Conservation (phyloP, 805 yeast species). For the Wickerhamiella spandovensis region DNA sequence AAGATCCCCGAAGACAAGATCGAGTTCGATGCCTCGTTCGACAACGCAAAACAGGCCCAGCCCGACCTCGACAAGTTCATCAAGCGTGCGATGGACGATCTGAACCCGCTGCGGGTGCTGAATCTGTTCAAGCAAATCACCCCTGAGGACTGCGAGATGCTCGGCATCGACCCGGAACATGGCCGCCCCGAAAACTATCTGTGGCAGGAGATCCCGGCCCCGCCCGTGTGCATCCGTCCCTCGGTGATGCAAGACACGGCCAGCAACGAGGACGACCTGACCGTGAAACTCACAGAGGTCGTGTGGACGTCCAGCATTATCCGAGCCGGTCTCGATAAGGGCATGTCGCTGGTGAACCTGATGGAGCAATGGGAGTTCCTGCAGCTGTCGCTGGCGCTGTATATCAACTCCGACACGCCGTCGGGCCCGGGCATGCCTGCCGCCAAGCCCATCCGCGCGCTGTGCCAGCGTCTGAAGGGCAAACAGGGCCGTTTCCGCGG, state of each 20-base stretch:
- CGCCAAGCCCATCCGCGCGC: slow-evolving; percentile 77
- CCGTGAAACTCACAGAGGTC: slow-evolving; percentile 89
- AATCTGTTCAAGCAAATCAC: slow-evolving; percentile 74
- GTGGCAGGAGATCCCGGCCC: slow-evolving; percentile 96
- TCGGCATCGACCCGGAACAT: slow-evolving; percentile 77
- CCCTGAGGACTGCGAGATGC: slow-evolving; percentile 80
- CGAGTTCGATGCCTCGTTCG: slow-evolving; percentile 79
- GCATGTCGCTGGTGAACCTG: slow-evolving; percentile 79
- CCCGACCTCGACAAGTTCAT: slow-evolving; percentile 84
- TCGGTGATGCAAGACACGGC: slow-evolving; percentile 91
- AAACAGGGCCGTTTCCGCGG: slow-evolving; percentile 99
- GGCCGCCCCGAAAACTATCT: slow-evolving; percentile 94
- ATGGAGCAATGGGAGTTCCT: slow-evolving; percentile 99
- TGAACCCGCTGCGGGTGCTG: slow-evolving; percentile 82
- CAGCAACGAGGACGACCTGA: slow-evolving; percentile 92
- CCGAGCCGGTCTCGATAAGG: slow-evolving; percentile 88
- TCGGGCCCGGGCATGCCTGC: slow-evolving; percentile 32
- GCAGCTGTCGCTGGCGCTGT: slow-evolving; percentile 92
- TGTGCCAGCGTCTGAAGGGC: slow-evolving; percentile 95
- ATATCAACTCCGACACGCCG: slow-evolving; percentile 91
- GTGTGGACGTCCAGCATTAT: slow-evolving; percentile 95
- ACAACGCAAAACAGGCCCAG: slow-evolving; percentile 53
- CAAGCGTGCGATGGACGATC: slow-evolving; percentile 80
- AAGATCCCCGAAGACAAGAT: slow-evolving; percentile 72
- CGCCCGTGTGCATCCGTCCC: slow-evolving; percentile 97